A percentile compares a stretch with the other conserved stretches of the same genome.
Evolutionary conservation across 2,329 filamentous ascomycete genomes (phyloP).

Genomic region (Claviceps spartinae): DNA sequence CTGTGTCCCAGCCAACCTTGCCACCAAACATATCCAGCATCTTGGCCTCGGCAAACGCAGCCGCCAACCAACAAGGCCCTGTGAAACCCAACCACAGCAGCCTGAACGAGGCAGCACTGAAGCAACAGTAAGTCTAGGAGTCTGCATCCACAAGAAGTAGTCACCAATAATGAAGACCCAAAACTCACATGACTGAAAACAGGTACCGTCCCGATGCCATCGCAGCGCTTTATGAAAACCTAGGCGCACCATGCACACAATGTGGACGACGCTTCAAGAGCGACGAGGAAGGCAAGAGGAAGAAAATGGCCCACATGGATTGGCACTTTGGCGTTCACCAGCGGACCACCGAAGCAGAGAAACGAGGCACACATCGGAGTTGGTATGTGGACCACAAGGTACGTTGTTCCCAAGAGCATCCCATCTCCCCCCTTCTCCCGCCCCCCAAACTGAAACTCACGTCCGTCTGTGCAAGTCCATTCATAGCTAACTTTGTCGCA

Average conservation of each 20-base stretch:
- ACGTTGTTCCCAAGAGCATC: slow-evolving; percentile 20
- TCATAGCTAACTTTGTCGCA: slow-evolving; percentile 17
- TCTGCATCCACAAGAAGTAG: neutral
- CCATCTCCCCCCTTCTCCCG: no score
- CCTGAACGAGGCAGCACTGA: slow-evolving; percentile 55
- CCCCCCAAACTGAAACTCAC: no score
- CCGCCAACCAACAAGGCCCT: slow-evolving; percentile 11
- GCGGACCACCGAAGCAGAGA: slow-evolving; percentile 72
- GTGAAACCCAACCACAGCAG: slow-evolving; percentile 36
- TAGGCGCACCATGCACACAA: slow-evolving; percentile 78
- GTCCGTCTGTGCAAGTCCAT: no score
- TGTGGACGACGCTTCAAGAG: slow-evolving; percentile 78
- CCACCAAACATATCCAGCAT: slow-evolving; percentile 24
- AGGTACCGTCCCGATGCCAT: slow-evolving; percentile 62
- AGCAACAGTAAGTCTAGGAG: slow-evolving; percentile 45
- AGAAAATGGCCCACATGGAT: slow-evolving; percentile 87
- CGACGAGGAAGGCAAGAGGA: slow-evolving; percentile 64
- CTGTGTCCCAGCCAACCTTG: slow-evolving; percentile 18
- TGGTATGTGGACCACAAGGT: slow-evolving; percentile 89
- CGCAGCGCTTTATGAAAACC: slow-evolving; percentile 60
- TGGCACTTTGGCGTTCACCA: slow-evolving; percentile 97
- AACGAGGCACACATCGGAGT: slow-evolving; percentile 76
- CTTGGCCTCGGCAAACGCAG: slow-evolving; percentile 19
- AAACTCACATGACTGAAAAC: neutral
- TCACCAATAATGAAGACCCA: neutral